These are phyloP conservation scores for Panus rudis DNA, from an alignment of 768 basidiomycete species.

Conservation along the genomic window DNA sequence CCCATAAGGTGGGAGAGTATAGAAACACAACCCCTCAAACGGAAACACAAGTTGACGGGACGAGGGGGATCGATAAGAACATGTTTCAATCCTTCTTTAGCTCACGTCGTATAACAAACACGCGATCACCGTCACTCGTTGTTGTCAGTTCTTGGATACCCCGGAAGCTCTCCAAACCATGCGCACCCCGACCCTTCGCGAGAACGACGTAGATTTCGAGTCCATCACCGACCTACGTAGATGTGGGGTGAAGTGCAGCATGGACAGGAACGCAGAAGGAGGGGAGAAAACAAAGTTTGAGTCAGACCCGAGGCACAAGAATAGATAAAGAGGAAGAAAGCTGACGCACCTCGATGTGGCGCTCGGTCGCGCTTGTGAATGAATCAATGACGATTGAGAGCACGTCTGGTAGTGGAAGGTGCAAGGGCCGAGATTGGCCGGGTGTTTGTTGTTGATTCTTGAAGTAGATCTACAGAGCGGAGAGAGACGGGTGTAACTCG, in stretches of 20 bases:
- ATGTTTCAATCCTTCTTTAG: constrained; percentile 68
- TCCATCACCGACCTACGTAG: constrained; percentile 86
- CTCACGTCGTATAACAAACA: constrained; percentile 71
- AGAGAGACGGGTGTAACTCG: constrained; percentile 35
- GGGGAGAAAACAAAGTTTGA: not conserved
- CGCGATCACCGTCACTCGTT: constrained; percentile 58
- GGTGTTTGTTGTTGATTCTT: constrained; percentile 84
- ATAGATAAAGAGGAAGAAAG: not conserved
- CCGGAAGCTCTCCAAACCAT: constrained; percentile 47
- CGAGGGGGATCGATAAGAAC: no score
- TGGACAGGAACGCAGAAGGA: not conserved
- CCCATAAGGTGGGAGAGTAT: no score
- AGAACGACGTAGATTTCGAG: constrained; percentile 88
- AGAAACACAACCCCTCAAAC: no score
- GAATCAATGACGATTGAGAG: constrained; percentile 88
- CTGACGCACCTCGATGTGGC: constrained; percentile 84
- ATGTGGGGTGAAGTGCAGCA: no score
- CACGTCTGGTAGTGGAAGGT: constrained; percentile 76
- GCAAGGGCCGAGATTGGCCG: constrained; percentile 67
- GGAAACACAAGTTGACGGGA: no score
- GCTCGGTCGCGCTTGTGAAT: constrained; percentile 95
- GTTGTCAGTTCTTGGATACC: constrained; percentile 60
- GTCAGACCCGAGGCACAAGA: not conserved
- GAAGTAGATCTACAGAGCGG: constrained; percentile 78
- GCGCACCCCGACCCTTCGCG: constrained; percentile 54